phyloP scores from a whole-genome alignment of 2,329 filamentous ascomycete species.

The Alternaria tenuissima region DNA sequence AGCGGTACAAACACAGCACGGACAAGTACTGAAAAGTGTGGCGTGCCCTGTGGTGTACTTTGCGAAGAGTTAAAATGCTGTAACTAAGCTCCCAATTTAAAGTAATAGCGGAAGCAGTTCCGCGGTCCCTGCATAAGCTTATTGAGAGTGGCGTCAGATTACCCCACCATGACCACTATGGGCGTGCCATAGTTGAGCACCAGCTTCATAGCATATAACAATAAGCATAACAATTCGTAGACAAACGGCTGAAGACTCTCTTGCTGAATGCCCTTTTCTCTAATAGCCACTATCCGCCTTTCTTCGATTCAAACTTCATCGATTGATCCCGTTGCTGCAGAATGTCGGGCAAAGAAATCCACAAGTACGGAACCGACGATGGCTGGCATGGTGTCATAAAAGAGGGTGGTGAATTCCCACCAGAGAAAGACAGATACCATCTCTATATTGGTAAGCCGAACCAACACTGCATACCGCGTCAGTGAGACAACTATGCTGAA shows the following conservation, averaged over 20 bases:
- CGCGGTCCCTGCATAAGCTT: slow-evolving; percentile 11
- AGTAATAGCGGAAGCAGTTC: slow-evolving; percentile 5
- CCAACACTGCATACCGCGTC: too few species aligned
- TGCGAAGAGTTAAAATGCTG: slow-evolving; percentile 63
- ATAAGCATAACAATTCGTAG: background rate
- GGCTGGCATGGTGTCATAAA: slow-evolving; percentile 63
- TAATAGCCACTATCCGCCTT: background rate
- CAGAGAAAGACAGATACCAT: slow-evolving; percentile 63
- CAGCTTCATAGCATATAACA: background rate
- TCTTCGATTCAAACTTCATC: background rate
- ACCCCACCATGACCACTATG: slow-evolving; percentile 7
- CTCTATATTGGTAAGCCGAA: slow-evolving; percentile 59
- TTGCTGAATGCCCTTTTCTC: background rate
- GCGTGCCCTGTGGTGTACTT: slow-evolving; percentile 60
- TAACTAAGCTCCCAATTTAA: slow-evolving; percentile 11
- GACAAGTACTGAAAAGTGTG: slow-evolving; percentile 54
- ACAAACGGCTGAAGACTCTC: background rate
- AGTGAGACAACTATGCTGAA: background rate
- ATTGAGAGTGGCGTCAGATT: slow-evolving; percentile 14
- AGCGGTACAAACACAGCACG: slow-evolving; percentile 30
- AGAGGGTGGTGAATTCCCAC: slow-evolving; percentile 57
- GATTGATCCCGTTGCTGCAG: background rate
- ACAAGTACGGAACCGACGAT: slow-evolving; percentile 53
- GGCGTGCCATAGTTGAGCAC: background rate
- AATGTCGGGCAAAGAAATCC: slow-evolving; percentile 33